A percentile compares a stretch with the other conserved stretches of the same genome.
Evolutionary conservation across 345 rosid genomes (phyloP).

Genomic region (Salix purpurea): DNA sequence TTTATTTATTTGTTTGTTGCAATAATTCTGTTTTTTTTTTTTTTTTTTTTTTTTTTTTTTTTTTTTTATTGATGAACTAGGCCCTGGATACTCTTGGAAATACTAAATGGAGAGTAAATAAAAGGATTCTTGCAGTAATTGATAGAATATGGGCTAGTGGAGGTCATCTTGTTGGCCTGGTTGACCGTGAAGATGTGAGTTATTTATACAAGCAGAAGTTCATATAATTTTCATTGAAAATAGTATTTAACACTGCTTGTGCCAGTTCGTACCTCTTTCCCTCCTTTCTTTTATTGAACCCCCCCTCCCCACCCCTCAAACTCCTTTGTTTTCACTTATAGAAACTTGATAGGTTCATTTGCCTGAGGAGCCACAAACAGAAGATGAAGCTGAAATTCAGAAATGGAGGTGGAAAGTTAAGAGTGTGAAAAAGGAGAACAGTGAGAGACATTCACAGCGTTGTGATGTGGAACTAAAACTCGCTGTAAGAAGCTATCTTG

Average conservation of each 20-base stretch:
- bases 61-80: conserved; percentile 40
- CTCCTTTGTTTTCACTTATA: not conserved
- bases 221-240: conserved; percentile 3
- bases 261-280: not conserved
- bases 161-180: conserved; percentile 70
- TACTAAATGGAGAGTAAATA: conserved; percentile 91
- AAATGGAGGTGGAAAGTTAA: conserved; percentile 90
- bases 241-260: not conserved
- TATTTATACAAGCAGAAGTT: conserved; percentile 9
- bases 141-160: conserved; percentile 97
- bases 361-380: conserved; percentile 72
- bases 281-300: not conserved
- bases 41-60: not conserved
- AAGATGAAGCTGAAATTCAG: conserved; percentile 54
- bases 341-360: conserved; percentile 47
- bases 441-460: conserved; percentile 90
- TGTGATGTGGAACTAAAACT: conserved; percentile 93
- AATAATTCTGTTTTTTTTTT: conserved; percentile 15
- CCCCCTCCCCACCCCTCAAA: not conserved
- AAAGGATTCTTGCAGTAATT: conserved; percentile 67
- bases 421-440: conserved; percentile 58
- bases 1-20: conserved; percentile 4
- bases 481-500: conserved; percentile 57
- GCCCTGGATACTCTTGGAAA: conserved; percentile 92
- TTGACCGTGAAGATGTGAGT: conserved; percentile 88